Evolutionary conservation across 1,284 basidiomycete species (phyloP), one percentile per base, ranked within the genome.

Genomic region (Sanghuangporus weigelae): DNA sequence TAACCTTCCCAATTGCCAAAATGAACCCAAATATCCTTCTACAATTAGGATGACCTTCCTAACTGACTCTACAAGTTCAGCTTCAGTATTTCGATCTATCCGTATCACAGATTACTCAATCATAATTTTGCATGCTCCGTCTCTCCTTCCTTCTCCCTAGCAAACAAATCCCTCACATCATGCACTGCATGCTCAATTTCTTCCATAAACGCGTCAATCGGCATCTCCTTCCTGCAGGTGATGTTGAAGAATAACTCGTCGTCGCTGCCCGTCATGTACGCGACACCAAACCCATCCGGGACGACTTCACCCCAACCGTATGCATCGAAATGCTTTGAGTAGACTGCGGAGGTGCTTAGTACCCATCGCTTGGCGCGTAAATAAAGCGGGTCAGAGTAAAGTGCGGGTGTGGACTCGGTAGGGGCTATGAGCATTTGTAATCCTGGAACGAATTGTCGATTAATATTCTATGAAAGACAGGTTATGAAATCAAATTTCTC

Each of bases 251-350:
- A 89, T 31, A 95, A 75, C 68, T 82, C 56, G 82, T 83, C 85
- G 70, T 90, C 84, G 69, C 84, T 87, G 48, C 88, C 87, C 19
- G 89, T 88, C 84, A 89, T 84, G 69, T 92, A 91, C 31, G 89
- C 85, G 39, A 90, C 83, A 39, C 90, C 90, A 70, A 91, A 92
- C 4, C 91, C 91, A 67, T 92, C 83, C 1, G 87, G 85, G 14
- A 91, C 87, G 62, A 94, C 85, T 79, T 92, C 91, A 60, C 92
- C 92, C 89, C 90, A 95, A 39, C 93, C 93, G 75, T 95, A 96
- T 23, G 83, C 86, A 54, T 81, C 80, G 71, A 96, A 88, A 71
- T 90, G 84, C 66, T 87, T 87, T 23, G 90, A 92, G 73, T 90
- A 94, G 60, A 96, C 83, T 23, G 93, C 90, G 48, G 90, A 93